Conservation (phyloP, 345 rosid genomes). For the Crucihimalaya himalaica region DNA sequence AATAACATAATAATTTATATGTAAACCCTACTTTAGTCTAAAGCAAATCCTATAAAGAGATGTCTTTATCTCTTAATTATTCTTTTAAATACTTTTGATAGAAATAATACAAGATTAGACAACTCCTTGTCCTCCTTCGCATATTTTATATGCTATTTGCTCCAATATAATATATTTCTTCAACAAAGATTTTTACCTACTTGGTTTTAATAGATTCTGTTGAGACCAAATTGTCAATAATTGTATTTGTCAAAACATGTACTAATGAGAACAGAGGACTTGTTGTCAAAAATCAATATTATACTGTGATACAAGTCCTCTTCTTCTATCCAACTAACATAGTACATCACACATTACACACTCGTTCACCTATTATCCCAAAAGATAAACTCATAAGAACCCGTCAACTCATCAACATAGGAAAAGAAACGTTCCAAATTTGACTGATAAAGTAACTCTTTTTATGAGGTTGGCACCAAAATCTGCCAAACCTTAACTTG, state of each 20-base stretch:
- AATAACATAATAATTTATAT: not conserved
- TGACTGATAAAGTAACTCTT: not conserved
- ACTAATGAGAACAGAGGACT: not conserved
- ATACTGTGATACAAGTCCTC: not conserved
- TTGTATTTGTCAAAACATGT: not conserved
- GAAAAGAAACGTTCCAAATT: no score
- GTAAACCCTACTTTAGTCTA: not conserved
- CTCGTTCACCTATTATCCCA: conserved; percentile 12
- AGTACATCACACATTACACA: conserved; percentile 4
- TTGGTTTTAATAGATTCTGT: conserved; percentile 6
- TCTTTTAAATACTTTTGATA: not conserved
- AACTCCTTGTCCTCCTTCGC: not conserved
- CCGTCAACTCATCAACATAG: not conserved
- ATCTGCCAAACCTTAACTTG: conserved; percentile 84
- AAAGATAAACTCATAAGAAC: conserved; percentile 6
- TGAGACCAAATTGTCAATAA: not conserved
- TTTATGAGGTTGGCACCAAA: conserved; percentile 44
- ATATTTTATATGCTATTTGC: conserved; percentile 1
- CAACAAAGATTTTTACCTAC: not conserved
- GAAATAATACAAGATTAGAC: not conserved
- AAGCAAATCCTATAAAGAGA: conserved; percentile 12
- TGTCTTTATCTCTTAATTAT: not conserved
- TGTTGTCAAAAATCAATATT: not conserved
- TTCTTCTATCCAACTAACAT: not conserved
- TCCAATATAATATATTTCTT: conserved; percentile 1